A percentile compares a stretch with the other conserved stretches of the same genome.
phyloP scores from a whole-genome alignment of 2,329 filamentous ascomycete species.

The Uncinocarpus reesii region DNA sequence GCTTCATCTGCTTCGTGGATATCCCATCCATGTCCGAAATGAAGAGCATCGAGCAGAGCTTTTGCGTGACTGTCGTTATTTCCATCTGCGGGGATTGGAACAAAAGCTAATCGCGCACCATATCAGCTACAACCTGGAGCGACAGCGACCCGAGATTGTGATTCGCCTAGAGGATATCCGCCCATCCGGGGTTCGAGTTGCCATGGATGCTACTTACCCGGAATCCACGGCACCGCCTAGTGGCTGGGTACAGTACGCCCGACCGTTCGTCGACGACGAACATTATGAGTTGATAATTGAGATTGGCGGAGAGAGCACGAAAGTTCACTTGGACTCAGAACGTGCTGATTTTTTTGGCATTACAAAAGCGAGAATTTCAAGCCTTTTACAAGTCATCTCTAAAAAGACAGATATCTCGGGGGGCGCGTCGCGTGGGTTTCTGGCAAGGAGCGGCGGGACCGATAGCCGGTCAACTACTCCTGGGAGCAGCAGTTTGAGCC shows the following conservation, averaged over 20 bases:
- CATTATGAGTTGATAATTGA: constrained; percentile 69
- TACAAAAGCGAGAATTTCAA: constrained; percentile 58
- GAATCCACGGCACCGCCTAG: constrained; percentile 21
- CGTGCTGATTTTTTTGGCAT: constrained; percentile 64
- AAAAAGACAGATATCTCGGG: constrained; percentile 63
- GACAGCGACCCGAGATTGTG: constrained; percentile 61
- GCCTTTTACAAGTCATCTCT: constrained; percentile 69
- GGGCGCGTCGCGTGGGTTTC: constrained; percentile 51
- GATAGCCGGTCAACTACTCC: constrained; percentile 52
- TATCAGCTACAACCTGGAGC: constrained; percentile 62
- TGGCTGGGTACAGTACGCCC: constrained; percentile 65
- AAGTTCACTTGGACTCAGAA: constrained; percentile 45
- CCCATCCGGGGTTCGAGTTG: constrained; percentile 67
- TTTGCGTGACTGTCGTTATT: constrained; percentile 79
- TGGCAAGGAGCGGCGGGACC: constrained; percentile 42
- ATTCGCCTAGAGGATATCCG: constrained; percentile 78
- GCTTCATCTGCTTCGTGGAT: constrained; percentile 70
- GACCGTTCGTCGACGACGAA: constrained; percentile 72
- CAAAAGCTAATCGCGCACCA: constrained; percentile 71
- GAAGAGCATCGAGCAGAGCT: constrained; percentile 68
- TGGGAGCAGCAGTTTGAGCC: constrained; percentile 58
- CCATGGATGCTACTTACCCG: constrained; percentile 35
- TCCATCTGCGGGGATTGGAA: constrained; percentile 83
- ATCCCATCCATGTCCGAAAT: constrained; percentile 64
- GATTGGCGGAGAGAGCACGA: constrained; percentile 57